phyloP scores from a whole-genome alignment of 2,329 filamentous ascomycete species.

The Pseudocercospora fijiensis region DNA sequence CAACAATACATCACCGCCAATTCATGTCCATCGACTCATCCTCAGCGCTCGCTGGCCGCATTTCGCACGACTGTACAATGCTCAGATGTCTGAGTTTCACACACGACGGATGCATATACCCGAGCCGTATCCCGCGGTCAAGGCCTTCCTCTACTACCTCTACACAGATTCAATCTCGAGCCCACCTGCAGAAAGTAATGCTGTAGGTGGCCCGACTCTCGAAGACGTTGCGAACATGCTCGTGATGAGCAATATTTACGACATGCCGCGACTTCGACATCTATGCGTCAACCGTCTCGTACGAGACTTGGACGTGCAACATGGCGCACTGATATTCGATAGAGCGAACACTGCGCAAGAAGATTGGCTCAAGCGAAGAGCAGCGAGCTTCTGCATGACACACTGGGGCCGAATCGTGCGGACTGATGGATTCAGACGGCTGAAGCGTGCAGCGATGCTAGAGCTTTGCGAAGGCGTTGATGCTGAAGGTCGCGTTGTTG shows the following conservation, averaged over 20 bases:
- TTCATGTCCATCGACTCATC: conserved; percentile 93
- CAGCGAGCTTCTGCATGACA: conserved; percentile 82
- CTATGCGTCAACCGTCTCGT: conserved; percentile 87
- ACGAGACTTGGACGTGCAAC: conserved; percentile 88
- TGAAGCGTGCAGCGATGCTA: conserved; percentile 77
- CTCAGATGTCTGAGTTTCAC: conserved; percentile 97
- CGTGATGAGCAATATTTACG: conserved; percentile 97
- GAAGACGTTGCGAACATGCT: conserved; percentile 89
- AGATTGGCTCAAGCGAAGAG: conserved; percentile 87
- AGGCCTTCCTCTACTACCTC: conserved; percentile 91
- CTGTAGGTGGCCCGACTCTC: conserved; percentile 55
- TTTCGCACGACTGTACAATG: conserved; percentile 84
- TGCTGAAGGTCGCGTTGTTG: conserved; percentile 84
- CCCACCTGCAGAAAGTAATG: conserved; percentile 29
- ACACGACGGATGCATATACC: conserved; percentile 97
- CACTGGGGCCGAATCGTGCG: conserved; percentile 95
- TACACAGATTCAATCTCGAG: conserved; percentile 85
- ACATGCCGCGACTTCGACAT: conserved; percentile 87
- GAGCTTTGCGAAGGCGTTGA: conserved; percentile 93
- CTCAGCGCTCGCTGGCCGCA: conserved; percentile 95
- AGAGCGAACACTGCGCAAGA: conserved; percentile 86
- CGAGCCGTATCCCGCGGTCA: conserved; percentile 90
- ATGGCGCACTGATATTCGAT: conserved; percentile 95
- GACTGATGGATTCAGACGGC: conserved; percentile 77
- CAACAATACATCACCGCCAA: conserved; percentile 68